Conservation (phyloP, 352 stramenopile genomes). For the Globisporangium uncinulatum region DNA sequence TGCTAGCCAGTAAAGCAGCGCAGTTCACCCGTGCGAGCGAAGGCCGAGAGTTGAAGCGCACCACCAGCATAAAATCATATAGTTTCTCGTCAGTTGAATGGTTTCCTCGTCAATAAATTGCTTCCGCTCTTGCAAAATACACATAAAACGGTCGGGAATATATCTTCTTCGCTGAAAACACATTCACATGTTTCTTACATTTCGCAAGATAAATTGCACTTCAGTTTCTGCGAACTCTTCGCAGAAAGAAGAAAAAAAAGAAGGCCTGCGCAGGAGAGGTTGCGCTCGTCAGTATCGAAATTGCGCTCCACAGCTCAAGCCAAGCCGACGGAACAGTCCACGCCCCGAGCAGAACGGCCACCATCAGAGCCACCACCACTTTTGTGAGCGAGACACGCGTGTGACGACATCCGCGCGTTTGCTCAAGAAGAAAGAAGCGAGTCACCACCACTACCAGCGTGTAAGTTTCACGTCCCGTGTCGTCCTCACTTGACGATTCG, state of each 20-base stretch:
- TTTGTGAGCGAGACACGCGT: background rate
- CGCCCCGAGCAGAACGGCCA: background rate
- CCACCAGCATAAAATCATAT: background rate
- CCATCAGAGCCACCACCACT: background rate
- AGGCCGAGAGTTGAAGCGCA: too few relatives aligned
- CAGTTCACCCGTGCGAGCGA: too few relatives aligned
- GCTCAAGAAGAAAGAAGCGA: background rate
- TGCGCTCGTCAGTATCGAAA: slow-evolving; percentile 27
- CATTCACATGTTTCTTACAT: background rate
- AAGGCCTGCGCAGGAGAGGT: background rate
- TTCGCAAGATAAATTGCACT: background rate
- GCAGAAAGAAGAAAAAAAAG: slow-evolving; percentile 2
- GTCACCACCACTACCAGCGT: background rate
- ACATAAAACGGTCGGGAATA: slow-evolving; percentile 2
- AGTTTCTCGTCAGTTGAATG: background rate
- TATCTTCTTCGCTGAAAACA: background rate
- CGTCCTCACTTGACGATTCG: background rate
- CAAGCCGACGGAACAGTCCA: background rate
- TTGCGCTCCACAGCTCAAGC: slow-evolving; percentile 15
- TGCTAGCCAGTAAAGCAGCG: too few relatives aligned
- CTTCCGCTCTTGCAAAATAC: background rate
- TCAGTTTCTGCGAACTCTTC: too few relatives aligned
- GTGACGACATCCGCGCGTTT: background rate
- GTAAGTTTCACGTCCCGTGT: background rate
- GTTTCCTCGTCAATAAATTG: background rate